phyloP scores from a whole-genome alignment of 805 yeast species.

The Kuraishia borneana region DNA sequence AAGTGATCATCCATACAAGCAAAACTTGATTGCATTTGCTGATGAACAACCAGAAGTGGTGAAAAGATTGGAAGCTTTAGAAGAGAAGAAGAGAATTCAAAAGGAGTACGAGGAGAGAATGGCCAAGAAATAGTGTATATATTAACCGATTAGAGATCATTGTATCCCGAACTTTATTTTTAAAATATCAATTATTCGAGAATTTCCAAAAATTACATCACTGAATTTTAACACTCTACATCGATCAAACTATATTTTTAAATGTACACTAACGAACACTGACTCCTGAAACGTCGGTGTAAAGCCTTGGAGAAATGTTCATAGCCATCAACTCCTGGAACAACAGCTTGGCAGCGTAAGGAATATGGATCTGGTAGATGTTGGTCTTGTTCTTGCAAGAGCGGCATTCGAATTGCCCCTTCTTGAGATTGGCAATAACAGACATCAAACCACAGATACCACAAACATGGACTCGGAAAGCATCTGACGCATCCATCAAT shows the following conservation, averaged over 20 bases:
- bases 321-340: slow-evolving; percentile 99
- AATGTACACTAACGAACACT: slow-evolving; percentile 13
- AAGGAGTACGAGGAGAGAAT: slow-evolving; percentile 14
- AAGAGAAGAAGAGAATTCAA: slow-evolving; percentile 9
- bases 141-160: neutral
- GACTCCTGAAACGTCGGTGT: slow-evolving; percentile 53
- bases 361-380: slow-evolving; percentile 94
- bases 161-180: neutral
- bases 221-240: neutral
- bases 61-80: slow-evolving; percentile 28
- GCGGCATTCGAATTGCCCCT: slow-evolving; percentile 96
- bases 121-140: slow-evolving; percentile 12
- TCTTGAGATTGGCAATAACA: slow-evolving; percentile 94
- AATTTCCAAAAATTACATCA: neutral
- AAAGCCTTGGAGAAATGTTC: slow-evolving; percentile 96
- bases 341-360: slow-evolving; percentile 94
- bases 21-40: slow-evolving; percentile 76
- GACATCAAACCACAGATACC: slow-evolving; percentile 98
- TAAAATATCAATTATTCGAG: neutral
- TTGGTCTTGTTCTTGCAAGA: slow-evolving; percentile 98
- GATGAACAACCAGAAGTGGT: slow-evolving; percentile 54
- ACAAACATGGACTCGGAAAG: slow-evolving; percentile 95
- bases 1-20: slow-evolving; percentile 74
- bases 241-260: neutral
- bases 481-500: slow-evolving; percentile 98